Percentiles rank a stretch among this genome's conserved stretches.
These are phyloP conservation scores for Corrigiola litoralis DNA, from an alignment of 179 eudicot species.

Conservation along the genomic window DNA sequence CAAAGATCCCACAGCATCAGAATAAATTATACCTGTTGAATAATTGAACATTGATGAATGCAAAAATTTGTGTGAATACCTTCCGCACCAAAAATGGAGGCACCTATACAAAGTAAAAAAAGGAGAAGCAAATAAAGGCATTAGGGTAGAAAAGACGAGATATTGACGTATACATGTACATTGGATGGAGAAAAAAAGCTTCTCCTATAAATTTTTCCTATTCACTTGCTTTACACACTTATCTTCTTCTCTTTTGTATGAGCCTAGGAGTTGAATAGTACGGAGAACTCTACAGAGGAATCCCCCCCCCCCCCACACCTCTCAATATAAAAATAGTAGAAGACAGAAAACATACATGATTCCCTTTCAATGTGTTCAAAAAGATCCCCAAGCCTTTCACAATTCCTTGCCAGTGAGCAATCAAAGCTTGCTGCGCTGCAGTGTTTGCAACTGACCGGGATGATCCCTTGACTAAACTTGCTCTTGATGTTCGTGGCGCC, in stretches of 20 bases:
- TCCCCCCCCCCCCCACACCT: neutral
- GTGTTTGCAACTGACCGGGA: conserved; percentile 76
- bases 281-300: neutral
- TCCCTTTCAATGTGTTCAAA: conserved; percentile 68
- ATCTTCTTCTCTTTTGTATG: no score
- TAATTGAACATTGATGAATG: conserved; percentile 94
- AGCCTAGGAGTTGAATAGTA: neutral
- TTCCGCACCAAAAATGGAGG: conserved; percentile 94
- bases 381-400: conserved; percentile 75
- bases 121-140: neutral
- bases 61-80: conserved; percentile 92
- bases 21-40: conserved; percentile 68
- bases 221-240: neutral
- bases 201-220: no score
- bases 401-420: conserved; percentile 98
- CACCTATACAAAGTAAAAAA: conserved; percentile 45
- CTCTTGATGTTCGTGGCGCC: conserved; percentile 99
- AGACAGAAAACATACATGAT: conserved; percentile 58
- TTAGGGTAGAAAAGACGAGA: neutral
- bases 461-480: conserved; percentile 87
- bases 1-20: neutral
- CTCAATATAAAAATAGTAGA: neutral
- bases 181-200: no score
- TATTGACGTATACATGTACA: neutral
- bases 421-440: conserved; percentile 89